Conservation (phyloP, 768 basidiomycete species). For the Lactarius pseudohatsudake region DNA sequence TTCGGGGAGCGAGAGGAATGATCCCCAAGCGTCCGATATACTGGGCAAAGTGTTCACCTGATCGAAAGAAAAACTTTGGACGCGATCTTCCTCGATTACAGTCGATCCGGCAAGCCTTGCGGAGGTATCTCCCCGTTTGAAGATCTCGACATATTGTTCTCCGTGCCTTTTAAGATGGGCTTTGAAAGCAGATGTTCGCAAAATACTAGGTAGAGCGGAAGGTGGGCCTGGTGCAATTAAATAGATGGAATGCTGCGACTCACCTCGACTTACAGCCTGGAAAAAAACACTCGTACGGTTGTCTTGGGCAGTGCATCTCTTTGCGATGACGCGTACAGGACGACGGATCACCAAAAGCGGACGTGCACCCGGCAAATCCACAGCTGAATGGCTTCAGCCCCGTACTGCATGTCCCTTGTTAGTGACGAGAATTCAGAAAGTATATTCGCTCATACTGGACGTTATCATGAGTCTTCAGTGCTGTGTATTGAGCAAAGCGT, state of each 20-base stretch:
- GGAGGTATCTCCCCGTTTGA: background rate
- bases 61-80: background rate
- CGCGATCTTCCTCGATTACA: background rate
- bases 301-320: conserved; percentile 49
- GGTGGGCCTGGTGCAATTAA: background rate
- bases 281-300: conserved; percentile 24
- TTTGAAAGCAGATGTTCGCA: conserved; percentile 58
- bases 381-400: conserved; percentile 41
- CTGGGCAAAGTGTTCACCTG: background rate
- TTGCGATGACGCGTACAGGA: conserved; percentile 64
- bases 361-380: conserved; percentile 44
- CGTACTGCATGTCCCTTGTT: conserved; percentile 29
- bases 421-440: conserved; percentile 1
- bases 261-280: conserved; percentile 27
- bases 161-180: conserved; percentile 53
- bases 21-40: conserved; percentile 6
- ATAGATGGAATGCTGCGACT: conserved; percentile 32
- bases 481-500: conserved; percentile 57
- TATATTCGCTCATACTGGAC: conserved; percentile 52
- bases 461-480: conserved; percentile 63
- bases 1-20: background rate
- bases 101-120: background rate
- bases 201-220: conserved; percentile 48
- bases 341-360: conserved; percentile 67
- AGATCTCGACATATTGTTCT: conserved; percentile 19